phyloP scores from a whole-genome alignment of 2,329 filamentous ascomycete genomes.

The Clonostachys rhizophaga region DNA sequence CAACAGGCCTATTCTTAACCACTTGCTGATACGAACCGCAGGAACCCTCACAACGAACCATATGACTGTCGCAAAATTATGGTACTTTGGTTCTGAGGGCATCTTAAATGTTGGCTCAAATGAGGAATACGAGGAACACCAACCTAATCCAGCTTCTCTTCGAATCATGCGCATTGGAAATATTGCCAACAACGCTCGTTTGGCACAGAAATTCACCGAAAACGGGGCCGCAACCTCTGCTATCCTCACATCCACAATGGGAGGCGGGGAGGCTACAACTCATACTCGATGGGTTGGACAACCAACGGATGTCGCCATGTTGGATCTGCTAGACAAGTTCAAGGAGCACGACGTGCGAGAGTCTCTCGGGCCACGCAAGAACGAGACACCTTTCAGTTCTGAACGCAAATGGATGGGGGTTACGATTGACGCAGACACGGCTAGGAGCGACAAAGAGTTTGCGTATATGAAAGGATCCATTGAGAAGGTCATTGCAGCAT shows the following conservation, averaged over 20 bases:
- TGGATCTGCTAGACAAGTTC: slow-evolving; percentile 87
- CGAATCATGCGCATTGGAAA: slow-evolving; percentile 89
- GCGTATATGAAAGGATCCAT: slow-evolving; percentile 96
- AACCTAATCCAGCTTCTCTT: slow-evolving; percentile 68
- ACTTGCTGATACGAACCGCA: slow-evolving; percentile 17
- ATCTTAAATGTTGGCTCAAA: slow-evolving; percentile 50
- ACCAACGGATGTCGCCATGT: slow-evolving; percentile 94
- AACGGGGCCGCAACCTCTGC: slow-evolving; percentile 65
- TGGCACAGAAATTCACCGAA: slow-evolving; percentile 69
- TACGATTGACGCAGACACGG: slow-evolving; percentile 59
- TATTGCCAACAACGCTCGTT: slow-evolving; percentile 88
- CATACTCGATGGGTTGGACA: slow-evolving; percentile 95
- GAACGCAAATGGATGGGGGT: slow-evolving; percentile 99
- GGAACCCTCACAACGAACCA: slow-evolving; percentile 95
- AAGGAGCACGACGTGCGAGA: slow-evolving; percentile 89
- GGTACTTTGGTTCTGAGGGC: slow-evolving; percentile 73
- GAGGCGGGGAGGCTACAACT: slow-evolving; percentile 48
- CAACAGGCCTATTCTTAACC: slow-evolving; percentile 3
- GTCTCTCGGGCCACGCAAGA: slow-evolving; percentile 73
- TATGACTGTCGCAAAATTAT: slow-evolving; percentile 96
- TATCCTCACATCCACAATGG: slow-evolving; percentile 79
- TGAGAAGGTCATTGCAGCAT: slow-evolving; percentile 79
- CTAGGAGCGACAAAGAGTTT: slow-evolving; percentile 63
- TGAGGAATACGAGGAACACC: slow-evolving; percentile 46
- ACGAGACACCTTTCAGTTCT: slow-evolving; percentile 93